Evolutionary conservation across 73 alveolate species (phyloP).

Genomic region (Uronychia binucleata): DNA sequence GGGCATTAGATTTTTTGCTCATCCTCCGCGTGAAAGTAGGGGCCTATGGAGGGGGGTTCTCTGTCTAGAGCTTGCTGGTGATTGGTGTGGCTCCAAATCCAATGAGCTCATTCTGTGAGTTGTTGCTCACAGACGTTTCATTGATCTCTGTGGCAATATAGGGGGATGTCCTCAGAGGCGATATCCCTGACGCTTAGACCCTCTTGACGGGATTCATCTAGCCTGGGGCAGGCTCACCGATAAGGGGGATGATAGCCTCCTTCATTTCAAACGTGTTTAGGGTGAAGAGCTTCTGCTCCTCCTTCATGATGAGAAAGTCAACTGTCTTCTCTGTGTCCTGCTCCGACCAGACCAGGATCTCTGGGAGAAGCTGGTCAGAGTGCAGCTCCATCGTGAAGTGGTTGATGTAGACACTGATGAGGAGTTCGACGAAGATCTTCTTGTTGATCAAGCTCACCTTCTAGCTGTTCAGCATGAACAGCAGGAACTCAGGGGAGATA

Average conservation of each 20-base stretch:
- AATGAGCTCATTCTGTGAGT: too few species aligned
- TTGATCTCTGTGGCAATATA: too few species aligned
- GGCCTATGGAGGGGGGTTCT: too few species aligned
- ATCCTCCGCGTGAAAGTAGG: too few species aligned
- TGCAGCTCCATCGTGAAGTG: neutral
- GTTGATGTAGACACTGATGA: neutral
- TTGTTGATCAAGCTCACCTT: neutral
- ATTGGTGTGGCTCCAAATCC: too few species aligned
- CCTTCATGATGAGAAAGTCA: neutral
- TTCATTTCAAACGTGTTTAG: neutral
- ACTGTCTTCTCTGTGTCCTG: neutral
- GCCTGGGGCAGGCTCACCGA: too few species aligned
- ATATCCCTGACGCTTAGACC: too few species aligned
- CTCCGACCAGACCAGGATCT: neutral
- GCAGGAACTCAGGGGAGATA: slow-evolving; percentile 5
- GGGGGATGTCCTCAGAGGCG: too few species aligned
- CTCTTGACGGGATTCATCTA: too few species aligned
- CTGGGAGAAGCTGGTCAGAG: slow-evolving; percentile 4
- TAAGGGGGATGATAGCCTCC: neutral
- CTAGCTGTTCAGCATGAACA: neutral
- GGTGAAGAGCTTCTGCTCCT: slow-evolving; percentile 1
- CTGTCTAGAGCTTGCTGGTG: too few species aligned
- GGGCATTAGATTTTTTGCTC: neutral
- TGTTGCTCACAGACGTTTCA: too few species aligned
- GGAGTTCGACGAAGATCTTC: neutral